phyloP scores from a whole-genome alignment of 495 filamentous ascomycete species.

The Penicillium parvum region DNA sequence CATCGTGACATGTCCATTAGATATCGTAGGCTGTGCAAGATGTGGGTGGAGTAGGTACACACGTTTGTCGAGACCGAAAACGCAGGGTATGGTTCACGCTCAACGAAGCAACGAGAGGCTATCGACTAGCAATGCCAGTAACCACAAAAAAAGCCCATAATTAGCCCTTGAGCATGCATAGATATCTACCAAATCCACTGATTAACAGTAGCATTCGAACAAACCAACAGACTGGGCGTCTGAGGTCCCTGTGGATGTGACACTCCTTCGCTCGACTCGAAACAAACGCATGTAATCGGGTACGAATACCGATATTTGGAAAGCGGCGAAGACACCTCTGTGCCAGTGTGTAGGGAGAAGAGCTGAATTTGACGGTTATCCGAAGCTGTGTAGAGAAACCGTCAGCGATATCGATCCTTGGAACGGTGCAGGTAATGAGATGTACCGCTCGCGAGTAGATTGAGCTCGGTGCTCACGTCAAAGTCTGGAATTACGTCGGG shows the following conservation, averaged over 20 bases:
- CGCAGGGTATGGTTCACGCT: not conserved
- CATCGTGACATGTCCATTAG: too few relatives aligned
- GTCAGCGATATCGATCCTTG: not conserved
- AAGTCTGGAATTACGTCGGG: conserved; percentile 28
- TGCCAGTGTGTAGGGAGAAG: conserved; percentile 37
- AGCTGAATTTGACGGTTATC: conserved; percentile 34
- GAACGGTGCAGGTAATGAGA: not conserved
- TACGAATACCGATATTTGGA: conserved; percentile 24
- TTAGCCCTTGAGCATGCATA: not conserved
- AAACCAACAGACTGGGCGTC: conserved; percentile 35
- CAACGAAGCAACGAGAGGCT: not conserved
- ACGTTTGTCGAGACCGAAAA: too few relatives aligned
- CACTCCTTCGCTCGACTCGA: conserved; percentile 28
- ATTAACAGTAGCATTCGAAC: conserved; percentile 29
- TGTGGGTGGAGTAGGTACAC: too few relatives aligned
- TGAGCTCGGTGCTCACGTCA: conserved; percentile 36
- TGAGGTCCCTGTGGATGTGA: conserved; percentile 22
- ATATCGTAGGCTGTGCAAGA: too few relatives aligned
- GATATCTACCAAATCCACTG: conserved; percentile 37
- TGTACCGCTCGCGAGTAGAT: conserved; percentile 38
- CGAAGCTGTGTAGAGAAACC: conserved; percentile 18
- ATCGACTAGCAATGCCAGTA: not conserved
- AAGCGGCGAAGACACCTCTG: conserved; percentile 30
- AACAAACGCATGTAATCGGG: conserved; percentile 31
- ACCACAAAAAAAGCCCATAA: not conserved